Conservation (phyloP, 768 basidiomycete genomes). For the Cystofilobasidium macerans region DNA sequence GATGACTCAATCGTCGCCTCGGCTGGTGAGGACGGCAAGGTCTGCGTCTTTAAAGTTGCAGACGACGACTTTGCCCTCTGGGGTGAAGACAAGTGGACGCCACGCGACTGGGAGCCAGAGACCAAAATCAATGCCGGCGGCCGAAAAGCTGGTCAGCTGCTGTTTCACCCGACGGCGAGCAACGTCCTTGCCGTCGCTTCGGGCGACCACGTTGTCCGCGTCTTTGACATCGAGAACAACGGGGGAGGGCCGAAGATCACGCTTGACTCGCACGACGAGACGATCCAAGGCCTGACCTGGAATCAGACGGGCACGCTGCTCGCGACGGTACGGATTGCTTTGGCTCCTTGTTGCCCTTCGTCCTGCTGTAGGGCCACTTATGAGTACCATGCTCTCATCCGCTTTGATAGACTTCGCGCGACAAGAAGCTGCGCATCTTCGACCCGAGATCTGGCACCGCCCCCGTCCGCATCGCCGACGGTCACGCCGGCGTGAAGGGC, state of each 20-base stretch:
- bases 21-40: conserved; percentile 86
- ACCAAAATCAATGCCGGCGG: conserved; percentile 35
- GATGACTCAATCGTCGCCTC: conserved; percentile 83
- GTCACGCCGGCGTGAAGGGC: conserved; percentile 88
- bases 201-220: conserved; percentile 74
- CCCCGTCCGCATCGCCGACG: conserved; percentile 70
- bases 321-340: conserved; percentile 46
- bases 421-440: conserved; percentile 82
- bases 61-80: conserved; percentile 66
- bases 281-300: conserved; percentile 75
- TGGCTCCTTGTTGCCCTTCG: neutral
- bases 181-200: conserved; percentile 68
- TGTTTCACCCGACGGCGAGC: conserved; percentile 82
- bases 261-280: conserved; percentile 68
- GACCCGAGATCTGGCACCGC: conserved; percentile 74
- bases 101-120: conserved; percentile 63
- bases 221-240: conserved; percentile 78
- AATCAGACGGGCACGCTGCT: conserved; percentile 68
- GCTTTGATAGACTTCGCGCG: conserved; percentile 55
- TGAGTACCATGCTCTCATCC: too few species aligned
- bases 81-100: conserved; percentile 34
- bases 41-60: conserved; percentile 81
- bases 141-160: conserved; percentile 77
- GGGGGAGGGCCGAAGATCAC: conserved; percentile 50
- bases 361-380: neutral